Base-by-base conservation (phyloP, 176 grass and related monocot genomes). In the Thalia dealbata region DNA sequence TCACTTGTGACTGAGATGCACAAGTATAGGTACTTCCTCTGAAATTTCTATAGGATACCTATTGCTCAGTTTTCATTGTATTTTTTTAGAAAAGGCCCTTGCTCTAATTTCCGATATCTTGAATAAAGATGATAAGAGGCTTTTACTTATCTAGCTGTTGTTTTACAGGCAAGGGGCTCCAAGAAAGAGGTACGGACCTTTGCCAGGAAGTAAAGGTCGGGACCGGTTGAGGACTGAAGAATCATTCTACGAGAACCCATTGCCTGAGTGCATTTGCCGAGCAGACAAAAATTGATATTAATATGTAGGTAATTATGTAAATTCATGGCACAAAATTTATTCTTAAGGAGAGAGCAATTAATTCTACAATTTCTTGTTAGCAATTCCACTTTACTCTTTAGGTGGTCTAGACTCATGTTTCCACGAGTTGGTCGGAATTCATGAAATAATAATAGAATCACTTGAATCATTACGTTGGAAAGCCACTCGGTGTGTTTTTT, bases 161-260 rank as follows among this genome's bases (percentile, higher is more conserved):
- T 16, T 80, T 76, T 76, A 32, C 55, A 97, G 95, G 79, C 87
- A 88, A 81, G 95, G 95, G 3, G 71, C 85, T 48, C 95, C 90
- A 70, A 91, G 90, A 85, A 91, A 92, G 78, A 91, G 95, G 76
- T 91, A 91, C 64, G 77, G 83, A 7, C 90, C 87, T 69, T 77
- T 88, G 48, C 85, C 83, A 9, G 90, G 90, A 78, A 97, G 85
- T 69, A 97, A 97, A 81, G 90, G 90, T 30, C 91, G 83, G 55
- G 83, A 76, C 75, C 84, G 87, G 29, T 85, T 91, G 62, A 82
- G 95, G 84, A 93, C 90, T 0, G 95, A 97, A 77, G 87, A 93
- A 81, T 92, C 85, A 25, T 97, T 97, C 71, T 91, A 93, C 69
- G 95, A 91, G 78, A 97, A 91, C 41, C 90, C 95, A 71, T 66